Conservation (phyloP, 192 early-diverging fungal species). For the Phlyctochytrium bullatum region DNA sequence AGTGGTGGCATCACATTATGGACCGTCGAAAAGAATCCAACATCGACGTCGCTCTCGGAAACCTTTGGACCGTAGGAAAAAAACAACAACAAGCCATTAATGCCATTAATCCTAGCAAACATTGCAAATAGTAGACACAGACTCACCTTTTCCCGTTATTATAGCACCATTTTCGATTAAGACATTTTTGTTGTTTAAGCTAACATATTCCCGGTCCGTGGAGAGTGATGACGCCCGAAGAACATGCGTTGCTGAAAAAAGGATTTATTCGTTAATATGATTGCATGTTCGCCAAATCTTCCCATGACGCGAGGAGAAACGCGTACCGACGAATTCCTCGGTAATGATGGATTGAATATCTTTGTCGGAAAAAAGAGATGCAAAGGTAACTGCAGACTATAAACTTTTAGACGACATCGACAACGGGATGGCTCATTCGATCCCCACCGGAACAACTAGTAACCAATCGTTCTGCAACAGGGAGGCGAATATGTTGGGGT, state of each 20-base stretch:
- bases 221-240: constrained; percentile 5
- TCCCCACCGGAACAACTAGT: neutral
- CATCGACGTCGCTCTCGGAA: neutral
- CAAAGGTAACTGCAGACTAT: neutral
- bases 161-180: neutral
- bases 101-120: too few species aligned
- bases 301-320: neutral
- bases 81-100: too few species aligned
- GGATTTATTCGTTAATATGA: neutral
- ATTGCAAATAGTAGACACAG: neutral
- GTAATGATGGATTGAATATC: constrained; percentile 5
- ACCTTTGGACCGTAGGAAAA: constrained; percentile 3
- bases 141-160: constrained; percentile 16
- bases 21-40: neutral
- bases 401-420: neutral
- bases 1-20: neutral
- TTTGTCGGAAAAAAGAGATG: constrained; percentile 14
- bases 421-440: neutral
- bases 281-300: neutral
- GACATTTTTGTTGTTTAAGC: constrained; percentile 14
- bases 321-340: constrained; percentile 19
- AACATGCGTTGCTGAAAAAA: constrained; percentile 21
- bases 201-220: constrained; percentile 6
- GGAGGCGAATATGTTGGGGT: constrained; percentile 12
- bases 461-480: constrained; percentile 20